Base-by-base conservation (phyloP, 2,329 filamentous ascomycete species). In the Alternaria alternata region DNA sequence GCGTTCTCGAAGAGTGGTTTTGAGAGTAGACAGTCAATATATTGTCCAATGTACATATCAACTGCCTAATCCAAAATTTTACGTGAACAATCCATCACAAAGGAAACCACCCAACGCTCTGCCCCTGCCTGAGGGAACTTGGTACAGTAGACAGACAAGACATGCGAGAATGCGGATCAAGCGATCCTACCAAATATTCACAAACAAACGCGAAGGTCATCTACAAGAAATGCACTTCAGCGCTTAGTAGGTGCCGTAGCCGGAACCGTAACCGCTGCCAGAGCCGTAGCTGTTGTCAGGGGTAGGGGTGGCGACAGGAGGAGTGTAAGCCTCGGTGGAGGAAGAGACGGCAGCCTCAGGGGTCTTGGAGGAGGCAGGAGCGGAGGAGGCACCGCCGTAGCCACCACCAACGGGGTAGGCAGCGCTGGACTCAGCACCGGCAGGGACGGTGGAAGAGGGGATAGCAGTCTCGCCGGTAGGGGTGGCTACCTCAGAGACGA, bases 111-210 rank as follows among this genome's bases (percentile, higher is more conserved):
- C 43, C 55, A 61, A 62, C 58, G 18, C 59, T 58, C 56, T 65
- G 63, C 49, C 61, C 64, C 61, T 68, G 63, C 63, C 67, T 57
- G 59, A 67, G 63, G 65, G 63, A 65, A 65, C 63, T 56, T 58
- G 57, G 66, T 46, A 67, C 63, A 61, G 57, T 60, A 51, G 54
- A 64, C 59, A 68, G 61, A 71, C 65, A 65, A 66, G 63, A 67
- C 62, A 68, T 65, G 60, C 62, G 68, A 67, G 69, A 71, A 72
- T 68, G 48, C 49, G 58, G 66, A 54, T 61, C 69, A 72, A 71
- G 56, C 61, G 65, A 66, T 61, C 68, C 62, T 65, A 48, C 41
- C 46, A 61, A 51, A 34, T 41, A 43, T 53, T 20, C 47, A 58
- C 61, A 62, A 60, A 59, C 65, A 63, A 67, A 62, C 62, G 56